Evolutionary conservation across 2,329 filamentous ascomycete species (phyloP).

Genomic region (Monilinia fructicola): DNA sequence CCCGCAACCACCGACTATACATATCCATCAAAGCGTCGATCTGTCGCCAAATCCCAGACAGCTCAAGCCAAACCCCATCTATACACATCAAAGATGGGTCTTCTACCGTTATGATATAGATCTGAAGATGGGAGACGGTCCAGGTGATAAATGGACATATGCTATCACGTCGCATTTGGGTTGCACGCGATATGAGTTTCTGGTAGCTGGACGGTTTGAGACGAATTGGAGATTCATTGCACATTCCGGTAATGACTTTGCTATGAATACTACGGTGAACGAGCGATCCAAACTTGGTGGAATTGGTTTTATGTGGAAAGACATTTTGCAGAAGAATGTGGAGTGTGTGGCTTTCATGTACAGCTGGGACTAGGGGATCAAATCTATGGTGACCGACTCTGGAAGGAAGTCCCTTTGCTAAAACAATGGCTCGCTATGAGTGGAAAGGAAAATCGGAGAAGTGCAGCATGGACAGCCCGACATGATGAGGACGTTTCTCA

Average conservation of each 20-base stretch:
- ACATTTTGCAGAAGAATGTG: conserved; percentile 94
- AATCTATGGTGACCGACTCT: conserved; percentile 91
- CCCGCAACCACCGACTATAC: conserved; percentile 90
- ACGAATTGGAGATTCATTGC: conserved; percentile 94
- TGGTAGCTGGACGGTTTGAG: conserved; percentile 87
- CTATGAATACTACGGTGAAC: conserved; percentile 78
- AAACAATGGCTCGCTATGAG: conserved; percentile 95
- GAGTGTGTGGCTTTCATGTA: conserved; percentile 93
- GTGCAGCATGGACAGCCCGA: conserved; percentile 84
- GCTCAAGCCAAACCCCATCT: conserved; percentile 77
- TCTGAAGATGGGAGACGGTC: conserved; percentile 80
- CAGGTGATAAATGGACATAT: conserved; percentile 90
- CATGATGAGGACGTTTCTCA: conserved; percentile 95
- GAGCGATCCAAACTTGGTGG: conserved; percentile 85
- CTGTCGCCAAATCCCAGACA: conserved; percentile 91
- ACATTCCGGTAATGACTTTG: conserved; percentile 95
- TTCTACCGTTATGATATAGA: conserved; percentile 96
- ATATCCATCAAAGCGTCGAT: conserved; percentile 87
- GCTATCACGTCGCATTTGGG: conserved; percentile 95
- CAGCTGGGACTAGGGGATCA: conserved; percentile 92
- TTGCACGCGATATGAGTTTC: conserved; percentile 96
- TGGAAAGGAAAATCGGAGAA: conserved; percentile 90
- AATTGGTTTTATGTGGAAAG: conserved; percentile 97
- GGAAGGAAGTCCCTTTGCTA: conserved; percentile 91
- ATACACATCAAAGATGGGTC: conserved; percentile 87